Conservation (phyloP, 2,329 filamentous ascomycete species). For the Mariannaea sp. region DNA sequence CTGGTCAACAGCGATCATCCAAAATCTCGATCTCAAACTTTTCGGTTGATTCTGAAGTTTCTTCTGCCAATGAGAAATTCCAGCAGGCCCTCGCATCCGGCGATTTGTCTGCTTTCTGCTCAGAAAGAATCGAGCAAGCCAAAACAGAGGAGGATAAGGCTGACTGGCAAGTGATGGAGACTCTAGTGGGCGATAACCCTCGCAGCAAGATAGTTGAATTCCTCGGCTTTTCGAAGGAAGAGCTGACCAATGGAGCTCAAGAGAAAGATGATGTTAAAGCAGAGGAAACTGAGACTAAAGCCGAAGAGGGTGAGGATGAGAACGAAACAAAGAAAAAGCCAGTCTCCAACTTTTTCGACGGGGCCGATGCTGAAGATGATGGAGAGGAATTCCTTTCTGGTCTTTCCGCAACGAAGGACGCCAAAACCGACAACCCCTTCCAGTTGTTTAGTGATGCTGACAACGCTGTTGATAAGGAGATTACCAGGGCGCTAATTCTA, state of each 20-base stretch:
- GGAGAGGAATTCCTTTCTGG: constrained; percentile 86
- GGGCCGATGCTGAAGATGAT: constrained; percentile 65
- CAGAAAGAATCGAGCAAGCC: constrained; percentile 74
- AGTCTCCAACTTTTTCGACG: constrained; percentile 81
- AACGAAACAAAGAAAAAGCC: constrained; percentile 63
- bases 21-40: constrained; percentile 87
- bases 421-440: constrained; percentile 94
- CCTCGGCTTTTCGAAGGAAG: constrained; percentile 79
- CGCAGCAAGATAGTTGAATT: constrained; percentile 85
- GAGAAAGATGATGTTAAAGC: constrained; percentile 36
- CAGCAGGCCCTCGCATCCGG: constrained; percentile 80
- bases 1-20: constrained; percentile 70
- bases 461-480: constrained; percentile 79
- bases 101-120: constrained; percentile 78
- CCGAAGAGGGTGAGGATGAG: constrained; percentile 39
- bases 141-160: constrained; percentile 89
- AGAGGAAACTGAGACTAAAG: constrained; percentile 38
- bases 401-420: constrained; percentile 84
- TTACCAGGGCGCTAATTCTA: constrained; percentile 86
- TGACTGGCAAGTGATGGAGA: constrained; percentile 94
- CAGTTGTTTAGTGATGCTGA: constrained; percentile 85
- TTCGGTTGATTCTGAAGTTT: constrained; percentile 82
- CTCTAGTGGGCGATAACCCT: constrained; percentile 82
- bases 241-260: constrained; percentile 53
- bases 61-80: constrained; percentile 83